Base-by-base conservation (phyloP, 164 flowering plant genomes). In the Taxillus chinensis region DNA sequence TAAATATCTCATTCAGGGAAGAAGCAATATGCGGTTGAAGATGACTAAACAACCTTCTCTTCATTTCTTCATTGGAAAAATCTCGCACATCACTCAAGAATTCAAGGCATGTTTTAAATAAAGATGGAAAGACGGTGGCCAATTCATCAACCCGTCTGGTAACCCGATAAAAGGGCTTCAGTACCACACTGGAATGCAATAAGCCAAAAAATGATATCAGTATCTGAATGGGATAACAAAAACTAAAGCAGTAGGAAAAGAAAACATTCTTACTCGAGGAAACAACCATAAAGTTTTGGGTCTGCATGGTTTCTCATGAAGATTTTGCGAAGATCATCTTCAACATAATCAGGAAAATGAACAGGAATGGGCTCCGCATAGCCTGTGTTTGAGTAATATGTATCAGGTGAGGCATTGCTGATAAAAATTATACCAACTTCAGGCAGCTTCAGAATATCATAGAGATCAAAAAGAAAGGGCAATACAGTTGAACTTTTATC, bases 371-470 rank as follows among this genome's bases (percentile, higher is more conserved):
- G 86, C 62, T 89, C 99, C 15, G 68, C 41, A 42, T 70, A 82
- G 40, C 92, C 93, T 45, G 80, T 78, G 71, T 71, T 78, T 5
- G 79, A 73, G 63, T 86, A 77, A 73, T 76, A 91, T 3, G 86
- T 75, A 74, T 95, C 97, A 46, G 80, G 86, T 4, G 96, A 75
- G 16, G 77, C 48, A 48, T 69, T 82, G 71, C 97, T 91, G 41
- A 95, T 76, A 64, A 83, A 87, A 58, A 95, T 76, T 57, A 95
- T 9, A 61, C 93, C 96, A 56, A 95, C 80, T 71, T 91, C 92
- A 43, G 92, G 83, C 82, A 84, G 82, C 64, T 84, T 87, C 68
- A 95, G 74, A 38, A 82, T 46, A 52, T 80, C 77, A 75, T 64
- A 43, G 37, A 95, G 84, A 67, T 82, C 82, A 66, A 89, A 86